Conservation (phyloP, 164 flowering plant species). For the Liriodendron chinense region DNA sequence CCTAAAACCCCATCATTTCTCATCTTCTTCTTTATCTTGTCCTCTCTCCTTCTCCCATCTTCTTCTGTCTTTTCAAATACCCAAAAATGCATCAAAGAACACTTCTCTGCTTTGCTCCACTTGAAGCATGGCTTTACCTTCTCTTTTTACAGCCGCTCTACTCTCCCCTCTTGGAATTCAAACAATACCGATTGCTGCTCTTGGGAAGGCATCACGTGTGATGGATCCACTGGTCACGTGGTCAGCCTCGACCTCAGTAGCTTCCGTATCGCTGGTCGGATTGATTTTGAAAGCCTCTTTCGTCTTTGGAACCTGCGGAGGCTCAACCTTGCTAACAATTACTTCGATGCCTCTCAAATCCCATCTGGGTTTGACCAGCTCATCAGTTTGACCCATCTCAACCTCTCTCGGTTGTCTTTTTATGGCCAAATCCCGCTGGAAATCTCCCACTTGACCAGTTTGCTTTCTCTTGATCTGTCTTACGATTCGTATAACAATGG, state of each 20-base stretch:
- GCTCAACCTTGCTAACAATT: slow-evolving; percentile 38
- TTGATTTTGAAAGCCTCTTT: neutral
- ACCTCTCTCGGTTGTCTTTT: slow-evolving; percentile 43
- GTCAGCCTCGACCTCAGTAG: slow-evolving; percentile 29
- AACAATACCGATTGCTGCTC: slow-evolving; percentile 26
- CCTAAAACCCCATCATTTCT: too few species aligned
- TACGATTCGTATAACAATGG: too few species aligned
- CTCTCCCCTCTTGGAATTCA: slow-evolving; percentile 30
- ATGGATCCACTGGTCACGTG: slow-evolving; percentile 25
- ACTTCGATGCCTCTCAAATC: slow-evolving; percentile 21
- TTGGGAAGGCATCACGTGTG: slow-evolving; percentile 42
- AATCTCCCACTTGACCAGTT: slow-evolving; percentile 26
- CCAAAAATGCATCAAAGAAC: too few species aligned
- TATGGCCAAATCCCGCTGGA: slow-evolving; percentile 36
- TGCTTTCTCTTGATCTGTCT: slow-evolving; percentile 17
- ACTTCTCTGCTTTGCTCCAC: too few species aligned
- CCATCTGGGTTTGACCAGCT: slow-evolving; percentile 21
- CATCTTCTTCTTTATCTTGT: too few species aligned
- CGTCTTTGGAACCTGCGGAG: slow-evolving; percentile 17
- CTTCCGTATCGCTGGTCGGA: slow-evolving; percentile 21
- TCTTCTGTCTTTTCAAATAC: too few species aligned
- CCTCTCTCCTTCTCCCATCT: too few species aligned
- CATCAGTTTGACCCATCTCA: slow-evolving; percentile 29
- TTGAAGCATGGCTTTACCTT: neutral
- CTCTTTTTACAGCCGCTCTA: slow-evolving; percentile 12